Evolutionary conservation across 2,329 filamentous ascomycete genomes (phyloP).

Genomic region (Ophiostoma tasmaniense): DNA sequence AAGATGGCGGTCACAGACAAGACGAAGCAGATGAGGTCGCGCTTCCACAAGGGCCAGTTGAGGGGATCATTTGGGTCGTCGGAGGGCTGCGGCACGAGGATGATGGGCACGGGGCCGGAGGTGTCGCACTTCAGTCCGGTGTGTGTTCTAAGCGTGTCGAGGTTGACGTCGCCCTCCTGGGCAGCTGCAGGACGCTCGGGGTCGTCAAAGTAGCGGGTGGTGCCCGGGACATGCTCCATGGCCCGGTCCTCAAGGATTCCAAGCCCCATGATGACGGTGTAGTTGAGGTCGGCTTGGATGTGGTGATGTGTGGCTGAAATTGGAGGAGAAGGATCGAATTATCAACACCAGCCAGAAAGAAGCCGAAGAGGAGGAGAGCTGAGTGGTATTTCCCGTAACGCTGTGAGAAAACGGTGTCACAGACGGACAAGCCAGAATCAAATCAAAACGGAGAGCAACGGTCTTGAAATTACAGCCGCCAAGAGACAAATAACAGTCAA

Average conservation of each 20-base stretch:
- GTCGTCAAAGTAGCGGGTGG: slow-evolving; percentile 57
- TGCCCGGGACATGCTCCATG: slow-evolving; percentile 64
- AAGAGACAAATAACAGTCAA: background rate
- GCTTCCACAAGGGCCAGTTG: slow-evolving; percentile 75
- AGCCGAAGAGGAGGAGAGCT: background rate
- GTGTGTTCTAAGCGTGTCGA: background rate
- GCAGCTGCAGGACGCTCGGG: slow-evolving; percentile 39
- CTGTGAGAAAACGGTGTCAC: background rate
- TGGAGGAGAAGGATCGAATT: background rate
- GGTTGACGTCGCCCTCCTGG: slow-evolving; percentile 28
- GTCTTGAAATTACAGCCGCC: background rate
- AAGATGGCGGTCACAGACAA: slow-evolving; percentile 76
- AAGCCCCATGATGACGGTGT: slow-evolving; percentile 48
- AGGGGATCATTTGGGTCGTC: slow-evolving; percentile 87
- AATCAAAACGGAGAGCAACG: background rate
- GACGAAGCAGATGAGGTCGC: slow-evolving; percentile 69
- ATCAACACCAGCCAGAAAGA: background rate
- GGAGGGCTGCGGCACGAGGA: slow-evolving; percentile 78
- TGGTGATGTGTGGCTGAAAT: background rate
- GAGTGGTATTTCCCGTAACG: too few species aligned
- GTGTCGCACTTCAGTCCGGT: slow-evolving; percentile 61
- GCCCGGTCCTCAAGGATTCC: slow-evolving; percentile 63
- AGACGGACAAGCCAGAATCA: background rate
- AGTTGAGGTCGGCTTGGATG: background rate
- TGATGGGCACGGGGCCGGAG: slow-evolving; percentile 58